phyloP scores from a whole-genome alignment of 208 protist genomes.

The Leishmania arabica region DNA sequence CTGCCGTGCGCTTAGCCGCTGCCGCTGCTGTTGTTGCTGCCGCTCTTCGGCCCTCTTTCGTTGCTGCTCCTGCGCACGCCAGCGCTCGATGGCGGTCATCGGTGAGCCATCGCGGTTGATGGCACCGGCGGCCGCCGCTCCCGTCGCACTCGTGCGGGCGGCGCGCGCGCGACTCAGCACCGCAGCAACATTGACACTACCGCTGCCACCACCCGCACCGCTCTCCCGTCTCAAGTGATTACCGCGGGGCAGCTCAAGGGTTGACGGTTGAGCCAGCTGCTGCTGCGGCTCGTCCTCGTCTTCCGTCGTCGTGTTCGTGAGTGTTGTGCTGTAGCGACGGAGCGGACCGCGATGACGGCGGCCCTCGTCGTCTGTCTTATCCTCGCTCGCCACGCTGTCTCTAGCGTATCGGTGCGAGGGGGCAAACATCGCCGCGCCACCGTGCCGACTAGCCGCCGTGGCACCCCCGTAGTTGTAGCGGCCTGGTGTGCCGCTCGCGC shows the following conservation, averaged over 20 bases:
- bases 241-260: slow-evolving; percentile 19
- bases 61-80: slow-evolving; percentile 27
- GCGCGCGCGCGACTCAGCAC: slow-evolving; percentile 5
- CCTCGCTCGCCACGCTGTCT: slow-evolving; percentile 6
- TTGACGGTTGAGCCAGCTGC: background rate
- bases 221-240: slow-evolving; percentile 1
- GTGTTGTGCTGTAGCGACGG: slow-evolving; percentile 13
- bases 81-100: slow-evolving; percentile 25
- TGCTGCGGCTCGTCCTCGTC: slow-evolving; percentile 12
- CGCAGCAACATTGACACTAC: background rate
- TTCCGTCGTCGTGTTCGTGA: slow-evolving; percentile 15
- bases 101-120: slow-evolving; percentile 6
- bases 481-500: background rate
- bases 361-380: slow-evolving; percentile 9
- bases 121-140: background rate
- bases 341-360: background rate
- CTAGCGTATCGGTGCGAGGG: slow-evolving; percentile 7
- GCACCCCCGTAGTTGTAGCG: background rate
- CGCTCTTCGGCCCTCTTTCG: slow-evolving; percentile 4
- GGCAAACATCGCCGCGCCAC: background rate
- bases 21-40: background rate
- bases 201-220: background rate
- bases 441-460: background rate
- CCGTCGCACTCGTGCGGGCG: background rate
- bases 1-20: slow-evolving; percentile 15